Conservation (phyloP, 805 yeast species). For the Sungouiella blattae region DNA sequence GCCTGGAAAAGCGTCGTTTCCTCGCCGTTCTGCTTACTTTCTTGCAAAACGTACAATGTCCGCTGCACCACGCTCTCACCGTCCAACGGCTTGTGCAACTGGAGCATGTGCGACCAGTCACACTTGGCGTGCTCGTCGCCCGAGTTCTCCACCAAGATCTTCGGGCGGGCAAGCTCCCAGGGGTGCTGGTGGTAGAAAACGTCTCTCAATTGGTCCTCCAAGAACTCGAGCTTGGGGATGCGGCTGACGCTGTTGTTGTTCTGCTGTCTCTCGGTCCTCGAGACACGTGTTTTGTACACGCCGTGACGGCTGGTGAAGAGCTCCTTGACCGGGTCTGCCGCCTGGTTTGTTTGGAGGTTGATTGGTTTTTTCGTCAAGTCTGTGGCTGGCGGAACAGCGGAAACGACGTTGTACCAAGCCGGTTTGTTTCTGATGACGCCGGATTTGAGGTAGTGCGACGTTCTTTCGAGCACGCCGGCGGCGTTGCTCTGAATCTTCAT, state of each 20-base stretch:
- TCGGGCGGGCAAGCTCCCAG: slow-evolving; percentile 95
- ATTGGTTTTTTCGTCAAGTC: slow-evolving; percentile 50
- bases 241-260: slow-evolving; percentile 41
- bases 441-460: slow-evolving; percentile 69
- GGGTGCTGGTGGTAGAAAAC: slow-evolving; percentile 92
- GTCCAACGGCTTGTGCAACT: slow-evolving; percentile 69
- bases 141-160: slow-evolving; percentile 70
- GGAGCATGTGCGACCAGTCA: slow-evolving; percentile 81
- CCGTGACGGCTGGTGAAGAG: slow-evolving; percentile 15
- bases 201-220: slow-evolving; percentile 79
- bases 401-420: slow-evolving; percentile 85
- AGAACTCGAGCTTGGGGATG: slow-evolving; percentile 52
- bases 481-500: slow-evolving; percentile 72
- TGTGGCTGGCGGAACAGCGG: slow-evolving; percentile 74
- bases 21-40: slow-evolving; percentile 15
- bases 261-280: slow-evolving; percentile 31
- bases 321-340: slow-evolving; percentile 25
- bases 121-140: slow-evolving; percentile 52
- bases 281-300: slow-evolving; percentile 46
- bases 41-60: slow-evolving; percentile 35
- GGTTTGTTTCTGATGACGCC: slow-evolving; percentile 75
- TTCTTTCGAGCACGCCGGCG: slow-evolving; percentile 70
- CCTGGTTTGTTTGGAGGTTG: slow-evolving; percentile 23
- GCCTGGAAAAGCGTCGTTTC: slow-evolving; percentile 51
- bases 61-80: slow-evolving; percentile 66